These are phyloP conservation scores for Zymoseptoria pseudotritici DNA, from an alignment of 2,329 filamentous ascomycete species.

Conservation along the genomic window DNA sequence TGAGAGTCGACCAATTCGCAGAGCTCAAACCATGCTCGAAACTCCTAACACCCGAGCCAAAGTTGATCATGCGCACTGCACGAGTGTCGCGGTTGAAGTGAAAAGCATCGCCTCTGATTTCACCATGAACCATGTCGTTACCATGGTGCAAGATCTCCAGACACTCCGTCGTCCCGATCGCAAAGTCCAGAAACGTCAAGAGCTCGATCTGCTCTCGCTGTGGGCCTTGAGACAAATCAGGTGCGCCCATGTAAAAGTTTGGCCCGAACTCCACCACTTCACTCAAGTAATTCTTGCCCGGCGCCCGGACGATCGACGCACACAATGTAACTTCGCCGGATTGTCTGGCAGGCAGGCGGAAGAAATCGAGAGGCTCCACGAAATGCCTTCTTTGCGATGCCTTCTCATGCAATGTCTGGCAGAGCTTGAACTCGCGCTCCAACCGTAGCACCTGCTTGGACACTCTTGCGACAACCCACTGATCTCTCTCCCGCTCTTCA, in stretches of 20 bases:
- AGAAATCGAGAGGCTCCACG: constrained; percentile 69
- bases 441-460: constrained; percentile 76
- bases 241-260: constrained; percentile 33
- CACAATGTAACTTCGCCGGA: constrained; percentile 65
- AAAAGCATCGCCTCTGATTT: constrained; percentile 84
- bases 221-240: constrained; percentile 18
- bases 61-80: constrained; percentile 70
- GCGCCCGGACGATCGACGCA: constrained; percentile 73
- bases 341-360: constrained; percentile 60
- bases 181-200: constrained; percentile 78
- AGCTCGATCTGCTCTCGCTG: constrained; percentile 40
- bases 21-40: constrained; percentile 85
- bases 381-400: constrained; percentile 62
- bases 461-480: constrained; percentile 67
- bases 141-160: constrained; percentile 87
- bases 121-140: constrained; percentile 78
- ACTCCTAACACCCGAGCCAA: constrained; percentile 76
- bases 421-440: constrained; percentile 80
- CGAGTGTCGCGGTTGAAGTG: constrained; percentile 69
- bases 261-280: constrained; percentile 71
- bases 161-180: constrained; percentile 78
- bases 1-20: constrained; percentile 77
- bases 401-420: constrained; percentile 55
- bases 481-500: constrained; percentile 23
- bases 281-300: constrained; percentile 64